Evolutionary conservation across 805 yeast genomes (phyloP), one percentile per base, ranked within the genome.

Genomic region (Teunomyces kruisii): DNA sequence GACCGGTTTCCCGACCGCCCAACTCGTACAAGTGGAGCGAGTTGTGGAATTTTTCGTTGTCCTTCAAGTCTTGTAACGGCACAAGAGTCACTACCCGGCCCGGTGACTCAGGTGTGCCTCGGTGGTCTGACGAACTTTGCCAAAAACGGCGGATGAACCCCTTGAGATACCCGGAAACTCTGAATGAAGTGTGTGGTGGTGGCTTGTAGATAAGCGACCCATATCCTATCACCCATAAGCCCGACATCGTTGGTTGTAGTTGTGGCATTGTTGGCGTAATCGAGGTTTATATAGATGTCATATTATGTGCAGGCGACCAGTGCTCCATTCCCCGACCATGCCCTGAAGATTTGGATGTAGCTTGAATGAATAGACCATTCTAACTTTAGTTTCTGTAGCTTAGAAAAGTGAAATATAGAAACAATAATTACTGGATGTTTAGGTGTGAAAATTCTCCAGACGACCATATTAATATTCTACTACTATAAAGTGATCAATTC

Each of bases 151-250:
- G 74, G 1, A 84, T 79, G 53, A 72, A 89, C 1, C 97, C 97
- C 42, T 73, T 72, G 17, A 91, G 72, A 39, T 83, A 78, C 0
- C 97, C 97, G 0, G 89, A 83, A 8, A 86, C 75, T 31, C 81
- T 67, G 55, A 76, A 71, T 39, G 79, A 72, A 49, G 79, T 76
- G 52, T 78, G 75, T 12, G 92, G 91, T 0, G 97, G 97, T 0
- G 96, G 97, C 57, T 89, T 90, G 74, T 86, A 90, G 19, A 90
- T 82, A 42, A 90, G 70, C 0, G 96, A 87, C 1, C 97, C 97
- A 58, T 90, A 90, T 2, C 97, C 97, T 9, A 90, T 81, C 10
- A 90, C 76, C 96, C 96, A 91, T 47, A 83, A 61, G 0, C 82
- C 81, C 15, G 27, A 19, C 38, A 35, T 33, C 27, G 12, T 4